These are phyloP conservation scores for Brettanomyces nanus DNA, from an alignment of 805 yeast species.

Conservation along the genomic window DNA sequence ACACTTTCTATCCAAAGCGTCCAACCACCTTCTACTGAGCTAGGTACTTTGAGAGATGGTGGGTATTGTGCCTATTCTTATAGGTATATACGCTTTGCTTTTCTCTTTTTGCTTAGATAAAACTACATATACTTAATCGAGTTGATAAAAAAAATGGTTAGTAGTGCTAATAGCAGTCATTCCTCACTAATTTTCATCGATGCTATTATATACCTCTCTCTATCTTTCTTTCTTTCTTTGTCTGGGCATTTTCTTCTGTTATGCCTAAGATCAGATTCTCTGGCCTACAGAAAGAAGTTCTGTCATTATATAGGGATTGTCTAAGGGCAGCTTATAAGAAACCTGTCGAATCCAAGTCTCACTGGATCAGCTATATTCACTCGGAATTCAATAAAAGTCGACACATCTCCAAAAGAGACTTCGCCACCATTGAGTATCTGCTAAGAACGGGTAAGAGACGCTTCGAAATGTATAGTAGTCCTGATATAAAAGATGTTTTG, in stretches of 20 bases:
- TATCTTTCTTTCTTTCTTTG: not conserved
- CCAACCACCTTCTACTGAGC: constrained; percentile 94
- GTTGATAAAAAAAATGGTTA: not conserved
- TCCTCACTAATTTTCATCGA: no score
- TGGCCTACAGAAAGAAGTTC: constrained; percentile 47
- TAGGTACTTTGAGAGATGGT: no score
- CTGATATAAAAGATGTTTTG: constrained; percentile 59
- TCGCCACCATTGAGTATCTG: constrained; percentile 78
- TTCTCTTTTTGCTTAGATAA: not conserved
- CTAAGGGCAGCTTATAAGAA: constrained; percentile 36
- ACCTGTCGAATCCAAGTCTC: constrained; percentile 29
- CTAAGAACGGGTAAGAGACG: constrained; percentile 67
- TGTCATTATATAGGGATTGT: constrained; percentile 40
- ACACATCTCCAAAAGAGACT: constrained; percentile 63
- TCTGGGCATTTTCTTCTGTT: not conserved
- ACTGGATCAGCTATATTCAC: constrained; percentile 28
- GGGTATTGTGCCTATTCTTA: not conserved
- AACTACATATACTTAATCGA: not conserved
- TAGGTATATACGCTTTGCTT: not conserved
- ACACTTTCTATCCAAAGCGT: constrained; percentile 84
- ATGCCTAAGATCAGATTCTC: constrained; percentile 17
- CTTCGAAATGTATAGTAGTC: constrained; percentile 62
- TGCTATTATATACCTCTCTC: no score
- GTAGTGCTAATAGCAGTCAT: not conserved
- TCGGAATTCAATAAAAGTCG: constrained; percentile 56